Percentiles rank a stretch among this genome's conserved stretches.
Conservation (phyloP, 2,329 filamentous ascomycete genomes). For the Exophiala aquamarina region DNA sequence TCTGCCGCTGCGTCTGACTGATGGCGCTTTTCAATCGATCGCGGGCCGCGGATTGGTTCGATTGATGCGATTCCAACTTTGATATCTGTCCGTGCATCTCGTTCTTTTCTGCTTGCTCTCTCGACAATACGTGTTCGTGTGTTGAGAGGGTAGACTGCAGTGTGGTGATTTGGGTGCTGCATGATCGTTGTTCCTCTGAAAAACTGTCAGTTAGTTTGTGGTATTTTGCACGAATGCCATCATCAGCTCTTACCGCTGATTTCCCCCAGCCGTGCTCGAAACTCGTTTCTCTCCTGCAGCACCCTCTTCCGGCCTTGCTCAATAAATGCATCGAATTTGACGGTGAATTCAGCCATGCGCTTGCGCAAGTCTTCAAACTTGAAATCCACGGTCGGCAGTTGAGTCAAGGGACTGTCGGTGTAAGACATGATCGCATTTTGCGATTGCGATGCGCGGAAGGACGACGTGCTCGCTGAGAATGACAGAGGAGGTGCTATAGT, state of each 20-base stretch:
- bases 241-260: constrained; percentile 66
- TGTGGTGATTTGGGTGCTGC: constrained; percentile 67
- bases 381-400: constrained; percentile 85
- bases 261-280: constrained; percentile 85
- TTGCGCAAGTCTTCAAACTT: constrained; percentile 94
- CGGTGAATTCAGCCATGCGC: constrained; percentile 90
- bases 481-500: constrained; percentile 13
- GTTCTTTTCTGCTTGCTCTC: constrained; percentile 50
- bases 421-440: constrained; percentile 22
- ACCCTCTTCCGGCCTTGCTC: constrained; percentile 87
- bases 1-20: constrained; percentile 46
- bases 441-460: constrained; percentile 27
- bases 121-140: constrained; percentile 22
- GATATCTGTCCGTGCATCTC: constrained; percentile 63
- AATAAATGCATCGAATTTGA: constrained; percentile 89
- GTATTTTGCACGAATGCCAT: background rate
- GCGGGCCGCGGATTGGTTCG: constrained; percentile 54
- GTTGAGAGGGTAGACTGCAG: constrained; percentile 45
- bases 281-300: constrained; percentile 89
- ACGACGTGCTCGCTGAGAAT: constrained; percentile 26
- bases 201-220: background rate
- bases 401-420: constrained; percentile 25
- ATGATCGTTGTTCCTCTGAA: constrained; percentile 74
- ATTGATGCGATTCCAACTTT: constrained; percentile 56
- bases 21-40: constrained; percentile 59